Conservation (phyloP, 495 filamentous ascomycete species). For the Penicillium fimorum region DNA sequence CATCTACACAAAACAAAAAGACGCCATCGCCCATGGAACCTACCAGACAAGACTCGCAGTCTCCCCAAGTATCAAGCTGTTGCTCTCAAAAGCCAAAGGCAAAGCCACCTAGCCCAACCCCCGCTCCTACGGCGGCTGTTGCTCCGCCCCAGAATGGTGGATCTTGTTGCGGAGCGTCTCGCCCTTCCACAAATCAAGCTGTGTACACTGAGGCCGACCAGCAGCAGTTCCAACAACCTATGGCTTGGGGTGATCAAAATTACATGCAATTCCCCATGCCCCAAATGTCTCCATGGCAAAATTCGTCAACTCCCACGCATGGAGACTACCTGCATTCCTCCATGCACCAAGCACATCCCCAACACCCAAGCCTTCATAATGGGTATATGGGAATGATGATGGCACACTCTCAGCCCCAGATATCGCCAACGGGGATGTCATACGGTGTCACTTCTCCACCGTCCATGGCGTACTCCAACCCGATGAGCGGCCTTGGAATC, state of each 20-base stretch:
- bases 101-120: constrained; percentile 12
- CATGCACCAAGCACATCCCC: constrained; percentile 14
- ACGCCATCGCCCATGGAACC: not conserved
- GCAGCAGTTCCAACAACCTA: constrained; percentile 6
- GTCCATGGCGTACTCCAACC: constrained; percentile 15
- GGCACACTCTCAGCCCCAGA: not conserved
- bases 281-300: constrained; percentile 27
- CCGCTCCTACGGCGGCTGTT: constrained; percentile 14
- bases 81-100: constrained; percentile 34
- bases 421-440: not conserved
- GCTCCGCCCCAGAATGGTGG: constrained; percentile 16
- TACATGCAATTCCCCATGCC: constrained; percentile 21
- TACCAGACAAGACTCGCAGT: not conserved
- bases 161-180: constrained; percentile 37
- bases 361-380: constrained; percentile 15
- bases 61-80: constrained; percentile 22
- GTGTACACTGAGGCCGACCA: constrained; percentile 3
- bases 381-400: constrained; percentile 12
- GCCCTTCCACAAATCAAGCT: not conserved
- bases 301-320: constrained; percentile 17
- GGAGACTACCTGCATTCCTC: constrained; percentile 18
- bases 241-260: constrained; percentile 15
- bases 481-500: constrained; percentile 21
- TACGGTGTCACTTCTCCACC: constrained; percentile 7
- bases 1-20: not conserved